Evolutionary conservation across 2,329 filamentous ascomycete genomes (phyloP), one percentile per base, ranked within the genome.

Genomic region (Gnomoniopsis smithogilvyi): DNA sequence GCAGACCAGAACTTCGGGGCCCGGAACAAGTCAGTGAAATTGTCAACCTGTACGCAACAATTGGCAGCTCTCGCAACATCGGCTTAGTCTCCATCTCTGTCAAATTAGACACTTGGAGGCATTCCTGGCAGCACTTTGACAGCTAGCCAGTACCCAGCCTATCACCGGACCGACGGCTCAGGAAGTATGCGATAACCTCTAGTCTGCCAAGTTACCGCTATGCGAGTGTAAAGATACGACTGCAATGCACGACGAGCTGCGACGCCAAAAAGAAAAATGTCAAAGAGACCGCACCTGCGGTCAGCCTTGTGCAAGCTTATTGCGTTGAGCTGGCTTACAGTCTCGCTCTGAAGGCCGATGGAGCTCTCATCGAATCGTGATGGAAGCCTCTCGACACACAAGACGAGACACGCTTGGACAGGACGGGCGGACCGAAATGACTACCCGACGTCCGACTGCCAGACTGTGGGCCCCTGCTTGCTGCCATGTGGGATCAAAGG

Each of bases 401-500:
- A 14, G 36, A 41, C 17, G 36, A 3, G n/a, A 45, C 17, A 36
- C 19, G 52, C 43, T 36, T 36, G 21, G 43, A 48, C 6, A 17
- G 21, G 26, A 45, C 52, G 52, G 52, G 21, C 52, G 41, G 56
- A 59, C 52, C 52, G 56, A 51, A 50, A 55, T 51, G 56, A 59
- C 48, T 45, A 47, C 53, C 59, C 43, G 22, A 30, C 52, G 33
- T 21, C 52, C 59, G 53, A 56, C 51, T 59, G 48, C 56, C 45
- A 52, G 34, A 53, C 55, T 49, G 26, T 30, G 36, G 36, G 57
- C 60, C 58, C 60, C 50, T 56, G 54, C 53, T 38, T 54, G 52
- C 50, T 52, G 60, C 60, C 60, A 62, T 62, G 60, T 62, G 60
- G 60, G 52, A 56, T 34, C 41, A 51, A 26, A 48, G 59, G 47